A percentile compares a stretch with the other conserved stretches of the same genome.
Evolutionary conservation across 352 stramenopile species (phyloP).

Genomic region (Globisporangium radiosum): DNA sequence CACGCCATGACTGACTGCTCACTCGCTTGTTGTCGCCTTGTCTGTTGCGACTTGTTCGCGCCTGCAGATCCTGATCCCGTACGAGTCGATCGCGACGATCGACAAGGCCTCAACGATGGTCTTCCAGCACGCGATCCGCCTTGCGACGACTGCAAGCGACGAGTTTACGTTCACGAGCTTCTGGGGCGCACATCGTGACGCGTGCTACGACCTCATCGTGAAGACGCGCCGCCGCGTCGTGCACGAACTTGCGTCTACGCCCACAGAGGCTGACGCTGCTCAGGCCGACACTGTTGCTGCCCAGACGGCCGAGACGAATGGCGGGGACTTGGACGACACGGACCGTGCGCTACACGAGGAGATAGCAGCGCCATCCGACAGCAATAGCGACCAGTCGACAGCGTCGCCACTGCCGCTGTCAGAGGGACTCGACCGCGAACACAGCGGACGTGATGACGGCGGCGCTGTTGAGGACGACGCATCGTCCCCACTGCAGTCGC

Average conservation of each 20-base stretch:
- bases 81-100: constrained; percentile 76
- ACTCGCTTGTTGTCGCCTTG: neutral
- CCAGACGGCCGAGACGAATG: constrained; percentile 6
- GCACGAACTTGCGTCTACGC: constrained; percentile 4
- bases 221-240: constrained; percentile 58
- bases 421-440: neutral
- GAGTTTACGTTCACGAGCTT: constrained; percentile 86
- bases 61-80: constrained; percentile 68
- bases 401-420: neutral
- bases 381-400: neutral
- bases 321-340: constrained; percentile 2
- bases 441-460: neutral
- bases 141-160: constrained; percentile 51
- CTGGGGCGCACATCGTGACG: constrained; percentile 77
- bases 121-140: constrained; percentile 71
- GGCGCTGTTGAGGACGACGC: neutral
- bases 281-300: neutral
- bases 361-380: neutral
- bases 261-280: neutral
- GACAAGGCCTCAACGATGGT: constrained; percentile 80
- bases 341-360: neutral
- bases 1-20: constrained; percentile 6
- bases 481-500: neutral
- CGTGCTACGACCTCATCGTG: constrained; percentile 68
- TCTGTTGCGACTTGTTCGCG: neutral